Evolutionary conservation across 345 rosid genomes (phyloP).

Genomic region (Salix arbutifolia): DNA sequence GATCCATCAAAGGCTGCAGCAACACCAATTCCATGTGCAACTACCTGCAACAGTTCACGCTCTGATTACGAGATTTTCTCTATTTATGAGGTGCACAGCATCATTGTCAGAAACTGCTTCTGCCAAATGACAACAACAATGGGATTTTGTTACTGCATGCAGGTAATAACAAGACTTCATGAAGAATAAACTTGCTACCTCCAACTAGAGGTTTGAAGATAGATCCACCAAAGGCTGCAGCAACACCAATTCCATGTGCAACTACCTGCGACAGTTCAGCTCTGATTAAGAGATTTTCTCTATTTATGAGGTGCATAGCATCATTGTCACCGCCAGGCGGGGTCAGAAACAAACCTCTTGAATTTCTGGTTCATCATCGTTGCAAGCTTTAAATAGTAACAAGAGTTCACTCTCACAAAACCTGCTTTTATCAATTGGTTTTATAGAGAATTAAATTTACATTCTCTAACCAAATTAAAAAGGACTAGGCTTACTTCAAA

Average conservation of each 20-base stretch:
- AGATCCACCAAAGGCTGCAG: slow-evolving; percentile 14
- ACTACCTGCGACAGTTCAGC: neutral
- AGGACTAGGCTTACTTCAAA: neutral
- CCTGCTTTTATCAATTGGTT: neutral
- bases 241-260: neutral
- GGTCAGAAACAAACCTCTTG: neutral
- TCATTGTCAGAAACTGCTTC: too few species aligned
- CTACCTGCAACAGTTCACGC: neutral
- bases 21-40: neutral
- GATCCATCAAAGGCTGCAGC: slow-evolving; percentile 13
- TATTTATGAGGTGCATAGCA: neutral
- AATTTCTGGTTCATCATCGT: slow-evolving; percentile 4
- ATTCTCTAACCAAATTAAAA: neutral
- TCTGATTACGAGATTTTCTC: neutral
- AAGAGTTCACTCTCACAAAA: neutral
- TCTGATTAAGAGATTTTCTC: neutral
- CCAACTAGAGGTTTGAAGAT: neutral
- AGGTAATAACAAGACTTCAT: too few species aligned
- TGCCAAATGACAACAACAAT: too few species aligned
- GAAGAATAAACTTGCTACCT: too few species aligned
- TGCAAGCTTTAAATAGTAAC: neutral
- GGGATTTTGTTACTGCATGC: too few species aligned
- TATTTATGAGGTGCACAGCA: neutral
- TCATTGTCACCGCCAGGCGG: too few species aligned
- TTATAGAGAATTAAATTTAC: neutral